Base-by-base conservation (phyloP, 148 eudicot species). In the Camellia japonica region DNA sequence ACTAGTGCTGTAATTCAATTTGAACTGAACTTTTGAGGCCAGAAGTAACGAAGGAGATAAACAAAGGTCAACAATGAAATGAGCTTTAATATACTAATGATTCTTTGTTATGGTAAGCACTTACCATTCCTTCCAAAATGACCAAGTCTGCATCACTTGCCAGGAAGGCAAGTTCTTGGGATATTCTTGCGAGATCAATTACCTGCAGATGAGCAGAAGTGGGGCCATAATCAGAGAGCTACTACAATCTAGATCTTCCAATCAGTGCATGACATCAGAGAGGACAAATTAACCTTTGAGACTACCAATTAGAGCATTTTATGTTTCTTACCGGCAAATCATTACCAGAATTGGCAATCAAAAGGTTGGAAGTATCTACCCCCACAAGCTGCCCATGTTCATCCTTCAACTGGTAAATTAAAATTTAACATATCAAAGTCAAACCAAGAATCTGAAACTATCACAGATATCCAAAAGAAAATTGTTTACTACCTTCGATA, bases 51-150 rank as follows among this genome's bases (percentile, higher is more conserved):
- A 58, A 30, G 62, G 23, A 12, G 11, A 56, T 23, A 55, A 30
- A 59, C 46, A 42, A n/a, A 60, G 30, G 49, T 75, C 52, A 44
- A 59, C 30, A 58, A 15, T 9, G 66, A 43, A 43, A 74, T 74
- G 56, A 20, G 6, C 23, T 30, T 20, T 5, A 38, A 23, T 3
- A 30, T 2, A 9, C 7, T 41, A 8, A 38, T 64, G 6, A 19
- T 80, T 64, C 8, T 38, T 64, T 64, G 52, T 18, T 4, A 60
- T 6, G 59, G 38, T 18, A 79, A 68, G 64, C 75, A 84, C 93
- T 87, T 83, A 96, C 99, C 99, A 96, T 96, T 88, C 98, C 99
- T 94, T 94, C 99, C 80, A 96, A 66, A 73, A 96, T 80, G 68
- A 96, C 98, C 8, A 96, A 86, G 88, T 96, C 99, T 55, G 99